These are phyloP conservation scores for Zasmidium cellare DNA, from an alignment of 2,329 filamentous ascomycete species.

Conservation along the genomic window DNA sequence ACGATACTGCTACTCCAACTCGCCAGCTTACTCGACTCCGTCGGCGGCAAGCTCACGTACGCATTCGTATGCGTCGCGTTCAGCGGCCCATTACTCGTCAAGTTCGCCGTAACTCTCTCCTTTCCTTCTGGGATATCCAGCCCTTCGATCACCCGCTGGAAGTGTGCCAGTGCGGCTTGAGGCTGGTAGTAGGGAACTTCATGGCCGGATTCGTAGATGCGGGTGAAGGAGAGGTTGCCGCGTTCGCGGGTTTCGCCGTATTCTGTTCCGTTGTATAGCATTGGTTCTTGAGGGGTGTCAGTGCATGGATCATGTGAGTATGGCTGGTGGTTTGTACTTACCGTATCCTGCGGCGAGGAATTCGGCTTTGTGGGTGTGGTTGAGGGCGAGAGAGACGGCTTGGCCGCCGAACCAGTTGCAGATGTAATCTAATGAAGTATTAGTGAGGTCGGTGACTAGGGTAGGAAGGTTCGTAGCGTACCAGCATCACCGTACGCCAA, in stretches of 20 bases:
- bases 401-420: constrained; percentile 46
- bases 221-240: constrained; percentile 31
- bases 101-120: constrained; percentile 35
- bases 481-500: constrained; percentile 40
- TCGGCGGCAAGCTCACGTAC: constrained; percentile 38
- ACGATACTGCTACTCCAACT: constrained; percentile 13
- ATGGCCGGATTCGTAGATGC: constrained; percentile 41
- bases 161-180: constrained; percentile 34
- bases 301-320: too few relatives aligned
- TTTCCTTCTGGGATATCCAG: constrained; percentile 39
- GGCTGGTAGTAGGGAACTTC: constrained; percentile 44
- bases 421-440: constrained; percentile 40
- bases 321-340: too few relatives aligned
- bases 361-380: constrained; percentile 37
- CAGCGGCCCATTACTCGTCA: constrained; percentile 34
- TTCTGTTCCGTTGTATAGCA: constrained; percentile 35
- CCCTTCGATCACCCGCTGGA: constrained; percentile 34
- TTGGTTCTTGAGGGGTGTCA: too few relatives aligned
- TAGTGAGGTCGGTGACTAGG: too few relatives aligned
- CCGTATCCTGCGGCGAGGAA: constrained; percentile 32
- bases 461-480: too few relatives aligned
- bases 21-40: constrained; percentile 7
- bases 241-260: constrained; percentile 41
- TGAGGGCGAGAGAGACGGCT: constrained; percentile 37
- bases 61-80: constrained; percentile 43